Base-by-base conservation (phyloP, 495 filamentous ascomycete species). In the Aspergillus cristatus region DNA sequence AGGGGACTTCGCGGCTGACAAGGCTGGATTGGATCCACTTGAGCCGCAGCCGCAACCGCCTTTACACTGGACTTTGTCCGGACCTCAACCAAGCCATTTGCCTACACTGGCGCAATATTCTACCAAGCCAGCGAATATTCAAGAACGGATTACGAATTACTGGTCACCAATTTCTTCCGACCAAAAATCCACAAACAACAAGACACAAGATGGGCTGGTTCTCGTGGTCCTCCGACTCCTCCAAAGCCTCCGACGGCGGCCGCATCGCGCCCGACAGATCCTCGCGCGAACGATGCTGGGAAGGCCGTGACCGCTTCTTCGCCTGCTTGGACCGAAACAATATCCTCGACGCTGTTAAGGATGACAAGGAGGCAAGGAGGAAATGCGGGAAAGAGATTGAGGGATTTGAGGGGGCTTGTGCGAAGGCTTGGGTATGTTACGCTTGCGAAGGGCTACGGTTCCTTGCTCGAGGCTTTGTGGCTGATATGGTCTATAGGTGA, bases 301-400 rank as follows among this genome's bases (percentile, higher is more conserved):
- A 82, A 34, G 79, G 81, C 12, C 76, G 91, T 18, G 91, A 98
- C 57, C 53, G 50, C 24, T 98, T 89, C 67, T 97, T 91, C 60
- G 58, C 64, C 17, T 98, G 91, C 47, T 67, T 98, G 6, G 87
- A 95, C 51, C 65, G 68, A 35, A 69, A 85, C 62, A 70, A 75
- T 41, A 94, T 98, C 46, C 45, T 95, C 14, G 90, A 98, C 51
- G 70, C 79, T n/a, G 67, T 95, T 38, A 84, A 81, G 53, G 74
- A 86, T 28, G 73, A 78, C 43, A 76, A 76, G 32, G 66, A 65
- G 28, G 79, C 77, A 17, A 66, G 73, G 37, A 67, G 74, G 48
- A 70, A 73, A 33, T 98, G 91, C 60, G 74, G 67, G 40, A 63
- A 54, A 37, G 79, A 88, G 57, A 62, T 76, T 34, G 64, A 53